Evolutionary conservation across 1,284 basidiomycete genomes (phyloP).

Genomic region (Microbotryum violaceum): DNA sequence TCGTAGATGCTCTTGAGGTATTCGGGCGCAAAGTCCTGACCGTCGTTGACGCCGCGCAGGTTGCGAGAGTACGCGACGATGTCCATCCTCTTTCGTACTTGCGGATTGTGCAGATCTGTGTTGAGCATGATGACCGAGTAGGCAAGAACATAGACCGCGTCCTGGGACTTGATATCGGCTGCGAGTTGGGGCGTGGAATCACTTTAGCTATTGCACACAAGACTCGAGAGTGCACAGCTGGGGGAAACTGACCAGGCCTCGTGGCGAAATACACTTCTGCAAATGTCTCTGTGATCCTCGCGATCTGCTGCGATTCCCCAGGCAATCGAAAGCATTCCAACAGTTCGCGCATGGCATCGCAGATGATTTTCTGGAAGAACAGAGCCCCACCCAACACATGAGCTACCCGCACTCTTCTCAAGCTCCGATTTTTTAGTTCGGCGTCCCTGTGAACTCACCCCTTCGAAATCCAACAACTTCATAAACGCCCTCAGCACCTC

Average conservation of each 20-base stretch:
- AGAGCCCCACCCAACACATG: not conserved
- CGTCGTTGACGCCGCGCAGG: constrained; percentile 85
- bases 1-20: constrained; percentile 88
- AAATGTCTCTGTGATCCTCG: constrained; percentile 90
- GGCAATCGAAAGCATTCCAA: constrained; percentile 91
- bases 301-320: constrained; percentile 91
- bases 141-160: constrained; percentile 88
- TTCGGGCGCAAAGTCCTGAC: constrained; percentile 71
- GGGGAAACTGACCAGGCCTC: constrained; percentile 54
- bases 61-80: constrained; percentile 91
- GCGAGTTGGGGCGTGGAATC: constrained; percentile 9
- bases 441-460: constrained; percentile 50
- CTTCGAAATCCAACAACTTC: constrained; percentile 78
- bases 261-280: constrained; percentile 83
- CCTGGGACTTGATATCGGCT: constrained; percentile 83
- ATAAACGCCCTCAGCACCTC: constrained; percentile 84
- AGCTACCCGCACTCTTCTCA: not conserved
- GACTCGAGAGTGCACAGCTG: not conserved
- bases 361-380: constrained; percentile 68
- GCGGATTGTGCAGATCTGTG: constrained; percentile 95
- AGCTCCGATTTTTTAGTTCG: no score
- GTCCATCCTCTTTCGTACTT: constrained; percentile 86
- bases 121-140: constrained; percentile 99
- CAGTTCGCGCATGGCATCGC: constrained; percentile 89
- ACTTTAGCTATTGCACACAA: not conserved